These are phyloP conservation scores for Medicago lupulina DNA, from an alignment of 306 rosid species.

Conservation along the genomic window DNA sequence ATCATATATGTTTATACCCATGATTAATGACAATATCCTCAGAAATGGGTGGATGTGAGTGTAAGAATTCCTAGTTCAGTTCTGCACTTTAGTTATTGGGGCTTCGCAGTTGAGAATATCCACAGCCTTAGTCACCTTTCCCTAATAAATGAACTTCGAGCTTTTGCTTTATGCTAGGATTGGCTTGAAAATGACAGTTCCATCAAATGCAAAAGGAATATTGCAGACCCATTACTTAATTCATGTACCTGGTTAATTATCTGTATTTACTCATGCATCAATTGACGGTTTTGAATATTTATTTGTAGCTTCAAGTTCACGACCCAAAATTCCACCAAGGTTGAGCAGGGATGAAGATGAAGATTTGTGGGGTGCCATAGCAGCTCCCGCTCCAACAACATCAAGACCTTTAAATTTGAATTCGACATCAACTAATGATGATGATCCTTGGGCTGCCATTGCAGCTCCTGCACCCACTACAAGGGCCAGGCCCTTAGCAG, in stretches of 20 bases:
- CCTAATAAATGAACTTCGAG: conserved; percentile 32
- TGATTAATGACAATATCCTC: conserved; percentile 24
- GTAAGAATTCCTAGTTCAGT: conserved; percentile 40
- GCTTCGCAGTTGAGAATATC: background rate
- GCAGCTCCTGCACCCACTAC: conserved; percentile 96
- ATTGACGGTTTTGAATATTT: conserved; percentile 29
- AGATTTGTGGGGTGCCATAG: conserved; percentile 92
- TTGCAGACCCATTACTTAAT: conserved; percentile 7
- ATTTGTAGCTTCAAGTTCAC: conserved; percentile 57
- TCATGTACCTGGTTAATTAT: conserved; percentile 29
- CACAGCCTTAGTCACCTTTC: background rate
- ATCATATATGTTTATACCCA: conserved; percentile 12
- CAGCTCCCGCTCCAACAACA: conserved; percentile 89
- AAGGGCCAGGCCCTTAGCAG: conserved; percentile 74
- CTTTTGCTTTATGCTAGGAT: conserved; percentile 35
- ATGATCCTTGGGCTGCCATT: conserved; percentile 97
- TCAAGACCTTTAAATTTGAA: conserved; percentile 67
- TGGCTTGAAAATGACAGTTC: conserved; percentile 25
- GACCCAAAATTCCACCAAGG: conserved; percentile 60
- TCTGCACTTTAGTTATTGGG: conserved; percentile 23
- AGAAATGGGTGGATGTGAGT: conserved; percentile 15
- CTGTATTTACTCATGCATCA: background rate
- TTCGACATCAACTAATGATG: conserved; percentile 55
- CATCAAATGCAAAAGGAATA: conserved; percentile 1
- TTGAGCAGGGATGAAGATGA: conserved; percentile 65